phyloP scores from a whole-genome alignment of 768 basidiomycete genomes.

The Hortiboletus campestris region DNA sequence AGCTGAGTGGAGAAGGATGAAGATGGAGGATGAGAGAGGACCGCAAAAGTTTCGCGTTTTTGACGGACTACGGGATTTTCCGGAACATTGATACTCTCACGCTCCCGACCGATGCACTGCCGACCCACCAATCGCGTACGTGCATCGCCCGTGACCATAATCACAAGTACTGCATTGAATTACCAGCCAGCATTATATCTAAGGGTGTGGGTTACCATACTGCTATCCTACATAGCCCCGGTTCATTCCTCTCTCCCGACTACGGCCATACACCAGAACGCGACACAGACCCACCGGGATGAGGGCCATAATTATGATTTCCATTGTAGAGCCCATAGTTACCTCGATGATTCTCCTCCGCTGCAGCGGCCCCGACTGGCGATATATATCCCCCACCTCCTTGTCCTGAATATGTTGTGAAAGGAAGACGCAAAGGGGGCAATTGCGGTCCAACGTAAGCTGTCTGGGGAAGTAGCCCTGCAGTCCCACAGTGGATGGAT shows the following conservation, averaged over 20 bases:
- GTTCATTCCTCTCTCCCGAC: conserved; percentile 3
- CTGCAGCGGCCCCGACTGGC: conserved; percentile 10
- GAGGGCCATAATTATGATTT: conserved; percentile 21
- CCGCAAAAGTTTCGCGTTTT: conserved; percentile 49
- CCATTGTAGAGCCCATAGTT: conserved; percentile 27
- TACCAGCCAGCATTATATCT: conserved; percentile 18
- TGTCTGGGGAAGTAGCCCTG: conserved; percentile 16
- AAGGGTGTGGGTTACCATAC: conserved; percentile 12
- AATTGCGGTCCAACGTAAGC: conserved; percentile 23
- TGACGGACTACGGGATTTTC: conserved; percentile 33
- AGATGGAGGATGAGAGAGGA: conserved; percentile 44
- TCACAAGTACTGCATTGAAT: background rate
- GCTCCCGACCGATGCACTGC: conserved; percentile 24
- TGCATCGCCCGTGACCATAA: background rate
- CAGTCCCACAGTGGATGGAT: conserved; percentile 12
- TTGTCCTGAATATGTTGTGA: conserved; percentile 19
- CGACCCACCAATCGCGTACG: conserved; percentile 9
- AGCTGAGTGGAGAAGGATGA: conserved; percentile 50
- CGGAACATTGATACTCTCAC: conserved; percentile 30
- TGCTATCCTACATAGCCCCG: conserved; percentile 16
- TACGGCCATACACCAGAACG: conserved; percentile 31
- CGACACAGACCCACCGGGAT: conserved; percentile 20
- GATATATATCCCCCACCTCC: conserved; percentile 22
- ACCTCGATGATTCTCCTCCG: conserved; percentile 22
- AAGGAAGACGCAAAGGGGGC: conserved; percentile 28